Evolutionary conservation across 1,139 yeast genomes (phyloP), one percentile per base, ranked within the genome.

Genomic region (Kodamaea plutei): DNA sequence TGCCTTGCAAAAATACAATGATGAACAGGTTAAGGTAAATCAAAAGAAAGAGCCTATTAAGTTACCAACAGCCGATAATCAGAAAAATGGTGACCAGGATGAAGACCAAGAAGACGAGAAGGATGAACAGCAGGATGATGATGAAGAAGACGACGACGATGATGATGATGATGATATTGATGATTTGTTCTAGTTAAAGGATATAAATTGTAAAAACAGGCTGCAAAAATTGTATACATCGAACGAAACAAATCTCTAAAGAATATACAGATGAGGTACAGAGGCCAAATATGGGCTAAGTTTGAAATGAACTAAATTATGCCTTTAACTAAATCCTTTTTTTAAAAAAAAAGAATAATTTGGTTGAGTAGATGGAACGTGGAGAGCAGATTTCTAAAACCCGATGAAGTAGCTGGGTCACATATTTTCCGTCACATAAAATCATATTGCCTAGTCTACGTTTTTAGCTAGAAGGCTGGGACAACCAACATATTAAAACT

Each of bases 1-100:
- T 37, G 91, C 84, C 49, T 67, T 89, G 46, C 56, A 58, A 26
- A 61, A 57, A 40, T 44, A 58, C 16, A 35, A 52, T 17, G 67
- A 58, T 13, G 64, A 57, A 17, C 52, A 51, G 28, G 45, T 46
- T 20, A 46, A 44, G 33, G 26, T 41, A 22, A 20, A 11, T 23
- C 47, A 43, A 23, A 43, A 44, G 29, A 48, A 45, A 20, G 19
- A 7, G 2, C 50, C 43, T 6, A 36, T 34, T 8, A 38, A 19
- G 41, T 37, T 28, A 43, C 40, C 29, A 35, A 11, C 40, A 16
- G 41, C 12, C 21, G 35, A 44, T 3, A 41, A 43, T n/a, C 47
- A 43, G 5, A 52, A 46, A 10, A 50, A 37, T 2, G n/a, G n/a
- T n/a, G 48, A 43, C 1, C 54, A 43, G 6, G 41, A 39, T 3